These are phyloP conservation scores for Diaporthe ilicicola DNA, from an alignment of 2,329 filamentous ascomycete genomes.

Conservation along the genomic window DNA sequence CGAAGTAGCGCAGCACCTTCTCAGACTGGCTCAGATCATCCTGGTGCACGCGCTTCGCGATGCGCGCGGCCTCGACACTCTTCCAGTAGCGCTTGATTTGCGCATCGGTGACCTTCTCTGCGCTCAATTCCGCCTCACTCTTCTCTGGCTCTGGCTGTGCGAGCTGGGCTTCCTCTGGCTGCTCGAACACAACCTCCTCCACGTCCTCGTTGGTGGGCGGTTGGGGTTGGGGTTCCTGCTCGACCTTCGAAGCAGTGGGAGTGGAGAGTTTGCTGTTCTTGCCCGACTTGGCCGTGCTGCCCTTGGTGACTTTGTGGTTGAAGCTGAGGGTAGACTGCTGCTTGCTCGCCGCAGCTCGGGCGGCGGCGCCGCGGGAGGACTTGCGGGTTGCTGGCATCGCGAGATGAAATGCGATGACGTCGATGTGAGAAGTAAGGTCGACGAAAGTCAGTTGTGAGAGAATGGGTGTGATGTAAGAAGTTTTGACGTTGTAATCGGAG, in stretches of 20 bases:
- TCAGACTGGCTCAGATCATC: constrained; percentile 75
- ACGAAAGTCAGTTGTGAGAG: constrained; percentile 8
- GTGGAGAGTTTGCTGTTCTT: constrained; percentile 44
- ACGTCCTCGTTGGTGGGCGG: constrained; percentile 40
- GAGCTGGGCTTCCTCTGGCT: neutral
- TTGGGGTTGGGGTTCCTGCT: constrained; percentile 23
- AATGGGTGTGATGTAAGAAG: neutral
- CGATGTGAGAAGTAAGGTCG: neutral
- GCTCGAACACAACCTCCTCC: constrained; percentile 33
- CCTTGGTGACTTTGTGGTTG: constrained; percentile 65
- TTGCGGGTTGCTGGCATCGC: constrained; percentile 60
- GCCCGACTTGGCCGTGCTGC: constrained; percentile 55
- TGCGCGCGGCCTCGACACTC: constrained; percentile 72
- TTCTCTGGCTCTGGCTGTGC: constrained; percentile 47
- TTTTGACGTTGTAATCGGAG: too few species aligned
- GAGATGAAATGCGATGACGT: constrained; percentile 33
- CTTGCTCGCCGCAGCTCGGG: constrained; percentile 47
- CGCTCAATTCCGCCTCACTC: constrained; percentile 62
- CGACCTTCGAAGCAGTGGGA: constrained; percentile 38
- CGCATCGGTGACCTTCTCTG: constrained; percentile 70
- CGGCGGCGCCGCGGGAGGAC: constrained; percentile 49
- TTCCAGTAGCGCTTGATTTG: constrained; percentile 84
- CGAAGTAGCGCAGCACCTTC: constrained; percentile 91
- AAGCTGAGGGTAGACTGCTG: constrained; percentile 66
- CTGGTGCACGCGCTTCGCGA: constrained; percentile 80